Base-by-base conservation (phyloP, 1,284 basidiomycete species). In the Melampsora americana region DNA sequence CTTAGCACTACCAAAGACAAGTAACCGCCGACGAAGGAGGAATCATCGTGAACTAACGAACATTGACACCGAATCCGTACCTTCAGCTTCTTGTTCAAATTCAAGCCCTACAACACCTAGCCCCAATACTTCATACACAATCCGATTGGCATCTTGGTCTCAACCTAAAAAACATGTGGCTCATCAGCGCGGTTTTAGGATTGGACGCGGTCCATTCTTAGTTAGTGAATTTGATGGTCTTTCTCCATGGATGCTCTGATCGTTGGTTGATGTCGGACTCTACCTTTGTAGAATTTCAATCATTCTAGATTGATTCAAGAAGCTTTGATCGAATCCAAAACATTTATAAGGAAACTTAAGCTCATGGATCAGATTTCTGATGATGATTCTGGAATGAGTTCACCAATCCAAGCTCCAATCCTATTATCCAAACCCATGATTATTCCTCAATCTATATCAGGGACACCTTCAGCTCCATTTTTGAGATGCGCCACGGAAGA, bases 61-160 rank as follows among this genome's bases (percentile, higher is more conserved):
- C 35, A 35, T 35, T 35, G 35, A 35, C 35, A 35, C 35, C 3
- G 35, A 35, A 4, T 35, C 35, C 3, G 35, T 35, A 35, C 35
- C 35, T 35, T 9, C 35, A 35, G 5, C 35, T 35, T 35, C 35
- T 4, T 35, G 35, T 35, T 35, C 35, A 35, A 35, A 35, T 35
- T 35, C 35, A 35, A 35, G 35, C 35, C 35, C 35, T 35, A 35
- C 35, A 35, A 3, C 35, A 4, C 35, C 35, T 35, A 35, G 35
- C 35, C 35, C 50, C 50, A 56, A 20, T 56, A 20, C 60, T 7
- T 62, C 60, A 28, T 62, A 62, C 23, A 28, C 60, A 16, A 35
- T 32, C 26, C 30, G n/a, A 28, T 62, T 62, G 28, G 60, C 60
- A 62, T 28, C 26, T 26, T 62, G 60, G 60, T 20, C 18, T 62